A percentile compares a stretch with the other conserved stretches of the same genome.
Evolutionary conservation across 1,139 yeast species (phyloP).

Genomic region (Yamadazyma dendronema): DNA sequence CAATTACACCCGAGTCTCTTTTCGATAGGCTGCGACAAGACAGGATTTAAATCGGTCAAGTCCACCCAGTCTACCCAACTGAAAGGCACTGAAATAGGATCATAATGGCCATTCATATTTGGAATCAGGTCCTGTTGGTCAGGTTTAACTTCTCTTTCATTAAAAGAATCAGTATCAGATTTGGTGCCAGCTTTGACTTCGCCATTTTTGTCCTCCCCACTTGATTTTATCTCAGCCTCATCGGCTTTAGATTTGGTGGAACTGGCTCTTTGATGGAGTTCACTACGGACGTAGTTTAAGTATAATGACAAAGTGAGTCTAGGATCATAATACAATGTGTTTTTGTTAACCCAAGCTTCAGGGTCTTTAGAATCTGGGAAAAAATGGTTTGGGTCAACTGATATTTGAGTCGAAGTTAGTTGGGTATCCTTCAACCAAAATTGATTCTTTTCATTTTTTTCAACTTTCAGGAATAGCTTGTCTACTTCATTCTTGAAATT

Average conservation of each 20-base stretch:
- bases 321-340: constrained; percentile 33
- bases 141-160: neutral
- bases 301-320: constrained; percentile 39
- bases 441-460: constrained; percentile 14
- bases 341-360: constrained; percentile 19
- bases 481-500: constrained; percentile 16
- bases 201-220: neutral
- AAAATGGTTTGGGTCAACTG: constrained; percentile 19
- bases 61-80: constrained; percentile 33
- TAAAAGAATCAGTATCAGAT: neutral
- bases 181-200: neutral
- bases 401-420: constrained; percentile 17
- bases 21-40: constrained; percentile 15
- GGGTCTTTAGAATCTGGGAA: constrained; percentile 11
- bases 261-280: constrained; percentile 1
- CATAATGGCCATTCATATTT: neutral
- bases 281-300: constrained; percentile 23
- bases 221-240: neutral
- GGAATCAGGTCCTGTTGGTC: neutral
- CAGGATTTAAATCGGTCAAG: constrained; percentile 19
- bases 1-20: constrained; percentile 16
- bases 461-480: constrained; percentile 17
- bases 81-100: constrained; percentile 23
- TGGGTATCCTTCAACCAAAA: constrained; percentile 27
- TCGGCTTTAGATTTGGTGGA: neutral